Conservation (phyloP, 176 grass and related monocot species). For the Dendrocalamus sinicus region DNA sequence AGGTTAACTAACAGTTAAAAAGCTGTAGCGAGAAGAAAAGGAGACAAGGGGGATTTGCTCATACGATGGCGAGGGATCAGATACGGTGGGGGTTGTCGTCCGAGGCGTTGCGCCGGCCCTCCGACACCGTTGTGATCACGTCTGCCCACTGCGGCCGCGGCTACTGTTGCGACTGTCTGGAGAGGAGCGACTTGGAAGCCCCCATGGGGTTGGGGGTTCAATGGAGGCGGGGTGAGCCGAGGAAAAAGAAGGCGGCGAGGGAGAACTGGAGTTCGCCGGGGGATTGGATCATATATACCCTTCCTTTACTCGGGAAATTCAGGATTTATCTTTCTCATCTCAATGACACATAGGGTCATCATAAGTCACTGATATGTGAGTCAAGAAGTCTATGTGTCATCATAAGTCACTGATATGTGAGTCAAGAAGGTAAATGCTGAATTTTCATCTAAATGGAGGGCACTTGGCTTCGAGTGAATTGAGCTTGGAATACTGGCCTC, state of each 20-base stretch:
- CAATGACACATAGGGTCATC: too few relatives aligned
- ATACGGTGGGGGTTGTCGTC: constrained; percentile 54
- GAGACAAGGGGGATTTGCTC: not conserved
- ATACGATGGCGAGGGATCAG: constrained; percentile 61
- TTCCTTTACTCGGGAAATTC: too few relatives aligned
- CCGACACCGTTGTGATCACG: constrained; percentile 74
- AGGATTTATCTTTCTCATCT: too few relatives aligned
- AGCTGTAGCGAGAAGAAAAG: not conserved
- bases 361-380: too few relatives aligned
- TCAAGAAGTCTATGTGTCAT: too few relatives aligned
- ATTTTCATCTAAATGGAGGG: too few relatives aligned
- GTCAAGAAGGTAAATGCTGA: too few relatives aligned
- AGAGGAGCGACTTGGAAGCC: constrained; percentile 60
- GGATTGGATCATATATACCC: too few relatives aligned
- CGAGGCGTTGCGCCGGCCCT: constrained; percentile 45
- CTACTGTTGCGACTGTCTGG: constrained; percentile 38
- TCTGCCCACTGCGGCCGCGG: constrained; percentile 54
- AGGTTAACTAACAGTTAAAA: not conserved
- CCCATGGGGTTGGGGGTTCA: constrained; percentile 37
- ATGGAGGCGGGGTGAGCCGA: not conserved
- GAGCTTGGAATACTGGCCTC: not conserved
- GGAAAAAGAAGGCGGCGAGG: not conserved
- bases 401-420: too few relatives aligned
- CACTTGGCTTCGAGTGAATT: not conserved
- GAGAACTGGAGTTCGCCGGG: not conserved